Evolutionary conservation across 257 asterid species (phyloP).

Genomic region (Salvia miltiorrhiza): DNA sequence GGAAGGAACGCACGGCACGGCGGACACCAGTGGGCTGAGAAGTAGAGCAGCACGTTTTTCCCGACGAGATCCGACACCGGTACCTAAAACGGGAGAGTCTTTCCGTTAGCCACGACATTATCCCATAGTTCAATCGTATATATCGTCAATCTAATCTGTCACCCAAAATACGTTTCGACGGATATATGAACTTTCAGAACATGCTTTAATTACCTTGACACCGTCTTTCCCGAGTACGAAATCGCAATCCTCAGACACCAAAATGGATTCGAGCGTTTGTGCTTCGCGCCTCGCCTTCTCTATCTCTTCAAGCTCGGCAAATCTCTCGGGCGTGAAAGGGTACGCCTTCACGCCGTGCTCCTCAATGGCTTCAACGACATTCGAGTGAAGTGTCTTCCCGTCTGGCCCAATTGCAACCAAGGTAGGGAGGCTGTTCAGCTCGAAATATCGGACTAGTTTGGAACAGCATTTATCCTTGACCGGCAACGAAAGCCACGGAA

Average conservation of each 20-base stretch:
- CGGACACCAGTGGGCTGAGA: constrained; percentile 85
- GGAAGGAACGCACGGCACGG: constrained; percentile 88
- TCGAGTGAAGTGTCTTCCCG: constrained; percentile 75
- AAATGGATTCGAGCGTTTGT: constrained; percentile 84
- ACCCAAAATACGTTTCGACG: not conserved
- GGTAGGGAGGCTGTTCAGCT: constrained; percentile 57
- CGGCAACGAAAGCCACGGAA: constrained; percentile 85
- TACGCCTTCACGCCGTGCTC: constrained; percentile 68
- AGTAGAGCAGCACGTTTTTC: constrained; percentile 59
- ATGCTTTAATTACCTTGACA: constrained; percentile 42
- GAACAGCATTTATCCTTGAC: constrained; percentile 44
- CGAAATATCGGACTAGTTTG: constrained; percentile 66
- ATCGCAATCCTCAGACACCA: constrained; percentile 57
- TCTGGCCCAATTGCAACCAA: constrained; percentile 74
- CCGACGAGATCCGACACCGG: constrained; percentile 72
- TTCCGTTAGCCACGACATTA: not conserved
- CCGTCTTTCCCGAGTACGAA: constrained; percentile 74
- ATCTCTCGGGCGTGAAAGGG: constrained; percentile 81
- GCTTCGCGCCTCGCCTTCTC: constrained; percentile 73
- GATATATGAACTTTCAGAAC: not conserved
- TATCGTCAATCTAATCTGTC: too few species aligned
- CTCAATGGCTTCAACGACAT: constrained; percentile 70
- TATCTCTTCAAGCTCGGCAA: constrained; percentile 62
- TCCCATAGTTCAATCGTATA: not conserved
- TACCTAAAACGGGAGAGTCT: constrained; percentile 38